A percentile compares a stretch with the other conserved stretches of the same genome.
Conservation (phyloP, 257 asterid genomes). For the Ilex asprella region DNA sequence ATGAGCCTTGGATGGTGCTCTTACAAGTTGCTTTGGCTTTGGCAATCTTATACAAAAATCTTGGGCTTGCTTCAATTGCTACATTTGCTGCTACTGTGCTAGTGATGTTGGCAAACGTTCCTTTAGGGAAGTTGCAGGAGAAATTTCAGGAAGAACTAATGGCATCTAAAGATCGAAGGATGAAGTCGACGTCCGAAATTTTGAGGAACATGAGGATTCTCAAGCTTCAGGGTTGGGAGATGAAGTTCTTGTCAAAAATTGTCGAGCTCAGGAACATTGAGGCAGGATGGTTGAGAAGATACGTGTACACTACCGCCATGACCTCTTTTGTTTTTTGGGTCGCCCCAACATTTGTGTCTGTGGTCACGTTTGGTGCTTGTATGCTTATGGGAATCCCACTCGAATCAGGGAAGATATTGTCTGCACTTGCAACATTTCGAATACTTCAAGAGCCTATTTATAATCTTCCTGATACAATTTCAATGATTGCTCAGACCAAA, state of each 20-base stretch:
- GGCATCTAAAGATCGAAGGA: slow-evolving; percentile 78
- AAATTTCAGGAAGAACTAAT: slow-evolving; percentile 63
- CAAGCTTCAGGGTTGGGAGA: slow-evolving; percentile 93
- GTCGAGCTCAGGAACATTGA: slow-evolving; percentile 50
- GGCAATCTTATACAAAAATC: slow-evolving; percentile 51
- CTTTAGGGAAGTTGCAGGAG: slow-evolving; percentile 60
- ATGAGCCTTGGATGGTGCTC: slow-evolving; percentile 76
- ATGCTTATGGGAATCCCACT: slow-evolving; percentile 74
- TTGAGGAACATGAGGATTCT: slow-evolving; percentile 91
- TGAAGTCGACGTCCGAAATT: slow-evolving; percentile 87
- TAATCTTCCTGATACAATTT: slow-evolving; percentile 68
- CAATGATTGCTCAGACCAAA: slow-evolving; percentile 84
- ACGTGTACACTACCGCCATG: slow-evolving; percentile 43
- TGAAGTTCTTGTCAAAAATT: slow-evolving; percentile 67
- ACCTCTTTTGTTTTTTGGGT: slow-evolving; percentile 62
- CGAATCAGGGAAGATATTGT: slow-evolving; percentile 76
- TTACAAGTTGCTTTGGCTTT: slow-evolving; percentile 62
- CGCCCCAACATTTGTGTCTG: slow-evolving; percentile 78
- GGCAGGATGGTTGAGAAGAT: slow-evolving; percentile 64
- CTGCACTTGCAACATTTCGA: slow-evolving; percentile 85
- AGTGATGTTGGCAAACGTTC: slow-evolving; percentile 70
- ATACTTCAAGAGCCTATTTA: slow-evolving; percentile 87
- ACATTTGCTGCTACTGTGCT: slow-evolving; percentile 49
- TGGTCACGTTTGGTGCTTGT: slow-evolving; percentile 65
- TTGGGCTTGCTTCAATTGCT: slow-evolving; percentile 72